phyloP scores from a whole-genome alignment of 1,284 basidiomycete genomes.

The Microbotryum saponariae region DNA sequence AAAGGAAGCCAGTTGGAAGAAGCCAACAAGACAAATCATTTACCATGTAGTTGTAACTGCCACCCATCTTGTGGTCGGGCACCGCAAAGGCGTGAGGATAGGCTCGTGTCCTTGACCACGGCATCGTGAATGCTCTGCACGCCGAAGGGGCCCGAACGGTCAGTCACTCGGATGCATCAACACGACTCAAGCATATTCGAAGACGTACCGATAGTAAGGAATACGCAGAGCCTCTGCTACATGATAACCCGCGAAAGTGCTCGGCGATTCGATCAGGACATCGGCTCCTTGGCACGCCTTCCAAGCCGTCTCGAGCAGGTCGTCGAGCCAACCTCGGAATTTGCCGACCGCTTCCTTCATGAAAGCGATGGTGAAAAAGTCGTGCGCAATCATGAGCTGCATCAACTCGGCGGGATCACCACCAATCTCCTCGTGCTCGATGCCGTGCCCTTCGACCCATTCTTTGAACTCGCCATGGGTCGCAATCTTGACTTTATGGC shows the following conservation, averaged over 20 bases:
- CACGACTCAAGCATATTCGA: background rate
- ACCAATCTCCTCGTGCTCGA: slow-evolving; percentile 86
- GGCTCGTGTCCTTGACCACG: slow-evolving; percentile 59
- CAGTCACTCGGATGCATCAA: background rate
- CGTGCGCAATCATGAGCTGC: slow-evolving; percentile 80
- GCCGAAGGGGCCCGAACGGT: background rate
- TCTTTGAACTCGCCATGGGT: slow-evolving; percentile 89
- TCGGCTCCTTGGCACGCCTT: slow-evolving; percentile 91
- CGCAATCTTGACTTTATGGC: slow-evolving; percentile 75
- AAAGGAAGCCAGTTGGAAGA: background rate
- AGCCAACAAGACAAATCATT: slow-evolving; percentile 21
- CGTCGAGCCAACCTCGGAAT: slow-evolving; percentile 95
- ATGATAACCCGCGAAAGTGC: slow-evolving; percentile 97
- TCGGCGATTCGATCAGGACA: slow-evolving; percentile 86
- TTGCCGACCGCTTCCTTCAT: slow-evolving; percentile 71
- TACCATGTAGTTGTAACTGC: slow-evolving; percentile 96
- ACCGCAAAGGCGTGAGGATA: slow-evolving; percentile 98
- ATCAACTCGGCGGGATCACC: slow-evolving; percentile 90
- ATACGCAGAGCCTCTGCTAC: slow-evolving; percentile 89
- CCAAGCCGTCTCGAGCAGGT: slow-evolving; percentile 87
- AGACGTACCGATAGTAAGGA: slow-evolving; percentile 81
- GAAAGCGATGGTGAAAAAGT: slow-evolving; percentile 91
- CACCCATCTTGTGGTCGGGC: slow-evolving; percentile 89
- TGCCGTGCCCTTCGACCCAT: slow-evolving; percentile 85
- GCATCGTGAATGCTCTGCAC: slow-evolving; percentile 62